Percentiles rank a stretch among this genome's conserved stretches.
phyloP scores from a whole-genome alignment of 106 monocot species.

The Allium cepa region DNA sequence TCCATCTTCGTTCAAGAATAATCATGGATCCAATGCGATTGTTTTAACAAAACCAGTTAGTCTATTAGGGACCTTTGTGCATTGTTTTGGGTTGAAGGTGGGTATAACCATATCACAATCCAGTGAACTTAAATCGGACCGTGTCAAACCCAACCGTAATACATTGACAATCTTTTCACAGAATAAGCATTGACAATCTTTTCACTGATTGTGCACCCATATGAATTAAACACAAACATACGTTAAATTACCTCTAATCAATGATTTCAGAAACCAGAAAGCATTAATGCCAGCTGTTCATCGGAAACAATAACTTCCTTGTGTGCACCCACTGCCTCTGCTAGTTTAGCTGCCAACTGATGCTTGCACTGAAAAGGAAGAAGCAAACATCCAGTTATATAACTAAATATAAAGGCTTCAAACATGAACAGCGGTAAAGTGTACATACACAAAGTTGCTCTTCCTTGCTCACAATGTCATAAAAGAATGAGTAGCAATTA shows the following conservation, averaged over 20 bases:
- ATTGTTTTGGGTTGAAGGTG: too few species aligned
- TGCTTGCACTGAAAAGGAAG: slow-evolving; percentile 69
- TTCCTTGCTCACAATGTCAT: slow-evolving; percentile 72
- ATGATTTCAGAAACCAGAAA: slow-evolving; percentile 49
- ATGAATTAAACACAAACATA: too few species aligned
- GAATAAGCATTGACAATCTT: too few species aligned
- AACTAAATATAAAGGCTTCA: not conserved
- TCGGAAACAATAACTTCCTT: slow-evolving; percentile 59
- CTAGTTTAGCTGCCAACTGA: slow-evolving; percentile 81
- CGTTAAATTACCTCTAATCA: not conserved
- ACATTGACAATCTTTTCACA: too few species aligned
- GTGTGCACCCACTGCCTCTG: slow-evolving; percentile 60
- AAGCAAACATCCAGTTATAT: not conserved
- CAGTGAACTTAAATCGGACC: too few species aligned
- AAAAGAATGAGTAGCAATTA: slow-evolving; percentile 95
- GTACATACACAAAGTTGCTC: slow-evolving; percentile 80
- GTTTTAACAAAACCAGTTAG: too few species aligned
- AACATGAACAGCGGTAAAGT: not conserved
- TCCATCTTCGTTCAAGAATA: too few species aligned
- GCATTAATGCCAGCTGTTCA: slow-evolving; percentile 73
- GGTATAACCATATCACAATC: too few species aligned
- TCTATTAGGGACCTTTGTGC: too few species aligned
- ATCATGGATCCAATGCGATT: too few species aligned
- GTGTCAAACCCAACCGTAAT: too few species aligned
- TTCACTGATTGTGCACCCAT: not conserved